Conservation (phyloP, 2,329 filamentous ascomycete species). For the Elsinoe ampelina region DNA sequence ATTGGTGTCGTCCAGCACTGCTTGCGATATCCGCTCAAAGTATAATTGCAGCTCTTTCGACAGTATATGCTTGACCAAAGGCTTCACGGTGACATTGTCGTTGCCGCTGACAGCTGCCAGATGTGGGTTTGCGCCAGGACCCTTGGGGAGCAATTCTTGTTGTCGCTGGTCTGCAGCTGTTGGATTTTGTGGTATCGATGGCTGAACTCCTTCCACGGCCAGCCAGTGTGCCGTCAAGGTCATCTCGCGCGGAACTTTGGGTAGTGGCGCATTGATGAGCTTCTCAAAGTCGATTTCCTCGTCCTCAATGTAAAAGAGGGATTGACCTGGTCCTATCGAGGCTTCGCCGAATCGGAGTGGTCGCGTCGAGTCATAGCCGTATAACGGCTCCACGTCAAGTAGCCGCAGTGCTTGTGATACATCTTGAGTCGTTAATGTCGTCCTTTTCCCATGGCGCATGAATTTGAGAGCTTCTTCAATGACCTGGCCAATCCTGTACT, state of each 20-base stretch:
- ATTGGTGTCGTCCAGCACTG: slow-evolving; percentile 77
- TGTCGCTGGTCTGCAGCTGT: slow-evolving; percentile 64
- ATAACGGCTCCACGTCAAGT: slow-evolving; percentile 87
- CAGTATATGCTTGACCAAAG: slow-evolving; percentile 88
- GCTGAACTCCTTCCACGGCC: slow-evolving; percentile 93
- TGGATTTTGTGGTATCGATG: slow-evolving; percentile 92
- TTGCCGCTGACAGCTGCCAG: slow-evolving; percentile 74
- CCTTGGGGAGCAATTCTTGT: slow-evolving; percentile 82
- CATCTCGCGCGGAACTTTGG: slow-evolving; percentile 87
- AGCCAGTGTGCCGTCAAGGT: slow-evolving; percentile 91
- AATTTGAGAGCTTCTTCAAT: slow-evolving; percentile 90
- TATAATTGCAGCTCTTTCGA: slow-evolving; percentile 94
- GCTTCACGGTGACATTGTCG: slow-evolving; percentile 76
- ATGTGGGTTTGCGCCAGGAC: slow-evolving; percentile 75
- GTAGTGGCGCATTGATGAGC: slow-evolving; percentile 89
- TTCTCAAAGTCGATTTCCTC: slow-evolving; percentile 99
- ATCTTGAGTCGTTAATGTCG: slow-evolving; percentile 79
- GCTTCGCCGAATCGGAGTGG: slow-evolving; percentile 89
- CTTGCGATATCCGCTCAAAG: slow-evolving; percentile 88
- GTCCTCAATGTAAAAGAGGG: slow-evolving; percentile 93
- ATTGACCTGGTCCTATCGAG: slow-evolving; percentile 84
- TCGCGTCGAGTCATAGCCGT: slow-evolving; percentile 88
- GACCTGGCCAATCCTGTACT: slow-evolving; percentile 88
- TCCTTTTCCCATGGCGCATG: slow-evolving; percentile 86
- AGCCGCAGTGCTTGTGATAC: slow-evolving; percentile 75